A percentile compares a stretch with the other conserved stretches of the same genome.
Conservation (phyloP, 208 protist genomes). For the Leishmania major region DNA sequence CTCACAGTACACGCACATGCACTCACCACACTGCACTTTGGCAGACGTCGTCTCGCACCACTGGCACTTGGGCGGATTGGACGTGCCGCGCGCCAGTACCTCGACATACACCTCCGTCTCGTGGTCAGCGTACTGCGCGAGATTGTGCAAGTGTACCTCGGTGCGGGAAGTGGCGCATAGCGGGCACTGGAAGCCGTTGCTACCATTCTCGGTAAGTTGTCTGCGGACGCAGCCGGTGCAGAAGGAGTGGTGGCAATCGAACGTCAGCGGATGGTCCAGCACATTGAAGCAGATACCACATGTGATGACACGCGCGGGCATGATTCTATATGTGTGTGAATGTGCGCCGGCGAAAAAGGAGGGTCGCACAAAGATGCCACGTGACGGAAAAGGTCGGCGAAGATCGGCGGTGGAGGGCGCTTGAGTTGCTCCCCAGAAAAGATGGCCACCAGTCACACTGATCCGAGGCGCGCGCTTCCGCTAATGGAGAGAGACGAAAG, state of each 20-base stretch:
- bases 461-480: neutral
- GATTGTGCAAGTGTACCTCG: conserved; percentile 31
- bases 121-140: conserved; percentile 44
- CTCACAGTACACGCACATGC: conserved; percentile 67
- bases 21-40: conserved; percentile 69
- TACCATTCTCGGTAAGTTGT: conserved; percentile 37
- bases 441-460: neutral
- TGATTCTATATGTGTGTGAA: neutral
- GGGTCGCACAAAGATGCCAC: neutral
- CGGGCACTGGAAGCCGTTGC: conserved; percentile 52
- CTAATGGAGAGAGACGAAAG: neutral
- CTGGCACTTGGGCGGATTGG: conserved; percentile 57
- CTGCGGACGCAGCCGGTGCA: conserved; percentile 55
- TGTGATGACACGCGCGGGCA: conserved; percentile 44
- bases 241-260: conserved; percentile 68
- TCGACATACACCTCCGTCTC: conserved; percentile 55
- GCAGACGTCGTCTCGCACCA: conserved; percentile 74
- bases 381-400: neutral
- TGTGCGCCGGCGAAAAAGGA: neutral
- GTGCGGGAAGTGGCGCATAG: conserved; percentile 52
- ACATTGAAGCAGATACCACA: conserved; percentile 83
- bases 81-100: conserved; percentile 32
- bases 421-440: neutral
- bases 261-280: conserved; percentile 50
- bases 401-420: neutral